These are phyloP conservation scores for Wickerhamiella azymoides DNA, from an alignment of 805 yeast species.

Conservation along the genomic window DNA sequence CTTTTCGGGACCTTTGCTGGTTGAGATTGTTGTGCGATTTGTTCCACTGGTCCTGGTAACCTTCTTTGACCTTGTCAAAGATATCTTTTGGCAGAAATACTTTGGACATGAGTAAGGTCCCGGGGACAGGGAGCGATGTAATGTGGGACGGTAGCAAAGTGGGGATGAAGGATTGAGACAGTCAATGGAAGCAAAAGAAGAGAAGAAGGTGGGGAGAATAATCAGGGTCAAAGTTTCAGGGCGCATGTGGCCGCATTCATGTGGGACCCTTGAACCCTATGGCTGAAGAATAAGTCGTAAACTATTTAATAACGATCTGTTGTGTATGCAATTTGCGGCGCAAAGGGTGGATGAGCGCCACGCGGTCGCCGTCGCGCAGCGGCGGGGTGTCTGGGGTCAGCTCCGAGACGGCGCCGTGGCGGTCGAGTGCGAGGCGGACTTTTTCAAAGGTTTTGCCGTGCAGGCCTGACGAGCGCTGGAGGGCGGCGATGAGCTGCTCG, in stretches of 20 bases:
- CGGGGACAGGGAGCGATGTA: too few relatives aligned
- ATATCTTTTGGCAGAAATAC: slow-evolving; percentile 15
- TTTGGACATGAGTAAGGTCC: slow-evolving; percentile 9
- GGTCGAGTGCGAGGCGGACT: slow-evolving; percentile 43
- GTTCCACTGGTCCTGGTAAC: slow-evolving; percentile 15
- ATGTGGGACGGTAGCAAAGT: too few relatives aligned
- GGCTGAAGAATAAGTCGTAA: not conserved
- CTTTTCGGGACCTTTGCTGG: slow-evolving; percentile 12
- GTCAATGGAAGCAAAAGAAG: too few relatives aligned
- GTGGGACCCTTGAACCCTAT: too few relatives aligned
- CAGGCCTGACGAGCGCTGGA: slow-evolving; percentile 57
- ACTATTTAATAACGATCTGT: slow-evolving; percentile 17
- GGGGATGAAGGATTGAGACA: too few relatives aligned
- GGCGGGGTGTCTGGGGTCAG: not conserved
- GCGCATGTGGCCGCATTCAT: too few relatives aligned
- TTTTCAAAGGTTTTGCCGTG: slow-evolving; percentile 71
- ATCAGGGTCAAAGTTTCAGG: too few relatives aligned
- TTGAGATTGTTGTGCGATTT: slow-evolving; percentile 13
- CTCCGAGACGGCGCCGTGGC: not conserved
- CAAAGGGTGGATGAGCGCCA: slow-evolving; percentile 1
- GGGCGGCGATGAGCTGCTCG: slow-evolving; percentile 45
- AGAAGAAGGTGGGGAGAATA: too few relatives aligned
- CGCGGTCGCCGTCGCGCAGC: not conserved
- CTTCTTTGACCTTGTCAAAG: slow-evolving; percentile 11
- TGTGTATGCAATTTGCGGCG: slow-evolving; percentile 15